Evolutionary conservation across 2,329 filamentous ascomycete species (phyloP), one percentile per base, ranked within the genome.

Genomic region (Gaeumannomyces sp.): DNA sequence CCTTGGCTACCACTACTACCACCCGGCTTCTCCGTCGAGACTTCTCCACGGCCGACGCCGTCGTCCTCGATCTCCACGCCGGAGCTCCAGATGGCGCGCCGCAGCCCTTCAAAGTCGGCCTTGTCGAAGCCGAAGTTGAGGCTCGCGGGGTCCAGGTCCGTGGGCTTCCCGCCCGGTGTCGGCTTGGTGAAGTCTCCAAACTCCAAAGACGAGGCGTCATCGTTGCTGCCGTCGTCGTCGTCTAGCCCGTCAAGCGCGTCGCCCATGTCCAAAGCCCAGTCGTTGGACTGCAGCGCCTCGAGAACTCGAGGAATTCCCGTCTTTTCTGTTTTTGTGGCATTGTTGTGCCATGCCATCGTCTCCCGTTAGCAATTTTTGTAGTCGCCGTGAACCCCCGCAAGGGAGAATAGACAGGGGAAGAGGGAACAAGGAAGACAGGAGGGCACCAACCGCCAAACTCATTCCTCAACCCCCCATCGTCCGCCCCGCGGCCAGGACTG

Each of bases 251-350:
- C 8, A 10, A 53, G 45, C 63, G n/a, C n/a, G 14, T 60, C 59
- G 27, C 25, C 27, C 10, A 31, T 25, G 25, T 56, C 45, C 25
- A 58, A 22, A 1, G 45, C 79, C 88, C 88, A 90, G 73, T 89
- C 87, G 71, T 89, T 90, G 22, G 86, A 79, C 70, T 89, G 82
- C 19, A 90, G 74, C 0, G 87, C 87, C 71, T 90, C 86, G 11
- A 79, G 77, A 2, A 85, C 79, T 13, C 88, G 80, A 1, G 83
- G 77, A 53, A 89, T 79, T 22, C 69, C 70, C 2, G 68, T 70
- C 57, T 69, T 69, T 59, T 71, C 70, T 69, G 59, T 31, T 4
- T 3, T 27, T n/a, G 35, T 38, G 22, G 13, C 2, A 13, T 38
- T 33, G 8, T 33, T 10, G 31, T 10, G n/a, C 31, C 31, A 10